Evolutionary conservation across 1,284 basidiomycete species (phyloP), one percentile per base, ranked within the genome.

Genomic region (Tausonia pullulans): DNA sequence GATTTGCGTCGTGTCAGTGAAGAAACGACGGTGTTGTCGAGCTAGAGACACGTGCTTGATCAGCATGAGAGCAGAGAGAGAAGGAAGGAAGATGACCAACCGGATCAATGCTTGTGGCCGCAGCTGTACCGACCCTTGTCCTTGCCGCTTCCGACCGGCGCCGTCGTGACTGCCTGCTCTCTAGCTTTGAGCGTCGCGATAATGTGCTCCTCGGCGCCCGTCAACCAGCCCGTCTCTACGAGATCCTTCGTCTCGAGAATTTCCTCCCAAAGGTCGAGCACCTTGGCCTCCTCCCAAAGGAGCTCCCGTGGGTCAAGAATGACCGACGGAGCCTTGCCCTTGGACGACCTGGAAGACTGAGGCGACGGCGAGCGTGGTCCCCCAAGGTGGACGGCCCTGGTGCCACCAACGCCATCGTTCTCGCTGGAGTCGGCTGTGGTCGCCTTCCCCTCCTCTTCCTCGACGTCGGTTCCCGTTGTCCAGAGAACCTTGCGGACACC

Each of bases 211-310:
- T 61, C 60, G 14, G 46, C 60, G 43, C 44, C 39, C 51, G 60
- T 61, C 60, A 61, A 55, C 43, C 53, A 61, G 41, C 52, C 60
- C 8, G 50, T 61, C 2, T 53, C 53, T 27, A 53, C 39, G 41
- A 61, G 40, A 27, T 61, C 53, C 13, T 61, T 52, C 14, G 44
- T 27, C 41, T 45, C 40, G 41, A 61, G n/a, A 27, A 61, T 51
- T 52, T 61, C 60, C 16, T 48, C 53, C 60, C 60, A 61, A 50
- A 61, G 10, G 13, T 61, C 60, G 6, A 53, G 50, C 50, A 61
- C 60, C 45, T 44, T 61, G 2, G 51, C 52, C n/a, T 61, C 60
- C 45, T 39, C 51, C 16, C 52, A 61, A n/a, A n/a, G n/a, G n/a
- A n/a, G n/a, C n/a, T n/a, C n/a, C n/a, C n/a, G n/a, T n/a, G n/a